Evolutionary conservation across 2,329 filamentous ascomycete genomes (phyloP), one percentile per base, ranked within the genome.

Genomic region (Apiospora rasikravindrae): DNA sequence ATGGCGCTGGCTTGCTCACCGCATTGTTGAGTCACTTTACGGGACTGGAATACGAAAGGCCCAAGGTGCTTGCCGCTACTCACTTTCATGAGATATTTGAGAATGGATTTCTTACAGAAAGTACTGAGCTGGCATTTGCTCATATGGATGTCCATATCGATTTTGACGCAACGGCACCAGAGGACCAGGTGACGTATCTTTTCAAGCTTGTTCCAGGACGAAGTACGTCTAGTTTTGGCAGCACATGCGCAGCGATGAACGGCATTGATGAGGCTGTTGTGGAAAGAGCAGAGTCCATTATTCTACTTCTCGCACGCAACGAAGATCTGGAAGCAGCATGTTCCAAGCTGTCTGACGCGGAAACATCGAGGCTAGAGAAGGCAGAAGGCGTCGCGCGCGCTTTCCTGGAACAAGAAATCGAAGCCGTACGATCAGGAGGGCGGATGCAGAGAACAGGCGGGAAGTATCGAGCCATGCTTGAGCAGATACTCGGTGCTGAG

Each of bases 241-340:
- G 91, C 40, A 88, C 89, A 81, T 98, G 96, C 79, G 96, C 96
- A 40, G 91, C 91, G 4, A 89, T 97, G 81, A 98, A 97, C 77
- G 95, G 95, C 0, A 90, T 99, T 19, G 91, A 94, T 42, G 78
- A 83, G 24, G 86, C 88, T 6, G 89, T 98, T 13, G 88, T 98
- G 8, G 84, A 92, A 22, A 89, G 95, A 71, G 95, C 96, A 0
- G 92, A 94, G 74, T 88, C 91, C 10, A 86, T 99, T 47, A 89
- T 92, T 29, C 81, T 89, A 8, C 84, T 96, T 22, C 85, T 92
- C 45, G 89, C 90, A 22, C 89, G 87, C 69, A 93, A 94, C 8
- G 93, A 96, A 78, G 93, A 97, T 80, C 84, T 98, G 1, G 88
- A 92, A 7, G 87, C 90, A 42, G 89, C 91, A 26, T 98, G 93